A percentile compares a stretch with the other conserved stretches of the same genome.
These are phyloP conservation scores for Erigeron philadelphicus DNA, from an alignment of 140 eudicot genomes.

Conservation along the genomic window DNA sequence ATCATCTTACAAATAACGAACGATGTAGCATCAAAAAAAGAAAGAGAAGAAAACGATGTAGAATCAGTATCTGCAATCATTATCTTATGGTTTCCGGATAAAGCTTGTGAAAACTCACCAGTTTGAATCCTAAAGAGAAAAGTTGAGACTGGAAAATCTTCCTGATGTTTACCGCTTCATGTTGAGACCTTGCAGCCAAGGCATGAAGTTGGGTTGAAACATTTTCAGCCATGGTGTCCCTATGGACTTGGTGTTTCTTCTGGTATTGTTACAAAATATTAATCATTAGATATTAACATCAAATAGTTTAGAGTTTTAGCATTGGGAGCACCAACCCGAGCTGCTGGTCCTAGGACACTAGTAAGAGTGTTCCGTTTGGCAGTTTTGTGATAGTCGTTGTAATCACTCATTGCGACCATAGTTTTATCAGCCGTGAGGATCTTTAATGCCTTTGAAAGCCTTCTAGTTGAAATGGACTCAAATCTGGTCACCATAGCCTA, in stretches of 20 bases:
- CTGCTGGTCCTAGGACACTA: conserved; percentile 58
- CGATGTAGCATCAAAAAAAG: not conserved
- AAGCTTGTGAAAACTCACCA: not conserved
- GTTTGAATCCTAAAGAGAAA: not conserved
- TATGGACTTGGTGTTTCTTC: not conserved
- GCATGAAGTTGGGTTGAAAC: not conserved
- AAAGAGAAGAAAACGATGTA: no score
- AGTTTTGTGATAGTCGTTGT: conserved; percentile 54
- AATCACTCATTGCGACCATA: conserved; percentile 76
- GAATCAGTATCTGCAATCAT: not conserved
- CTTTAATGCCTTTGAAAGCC: conserved; percentile 56
- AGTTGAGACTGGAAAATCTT: not conserved
- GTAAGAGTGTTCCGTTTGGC: conserved; percentile 45
- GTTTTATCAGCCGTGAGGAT: conserved; percentile 65
- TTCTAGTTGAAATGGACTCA: conserved; percentile 72
- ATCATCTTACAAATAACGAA: not conserved
- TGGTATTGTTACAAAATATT: not conserved
- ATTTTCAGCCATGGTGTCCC: conserved; percentile 7
- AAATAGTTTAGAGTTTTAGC: not conserved
- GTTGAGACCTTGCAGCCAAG: not conserved
- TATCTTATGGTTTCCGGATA: not conserved
- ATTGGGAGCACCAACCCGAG: conserved; percentile 42
- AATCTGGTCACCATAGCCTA: conserved; percentile 68
- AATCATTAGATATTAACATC: not conserved
- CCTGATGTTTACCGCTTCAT: not conserved